Base-by-base conservation (phyloP, 306 rosid species). In the Corylus avellana region DNA sequence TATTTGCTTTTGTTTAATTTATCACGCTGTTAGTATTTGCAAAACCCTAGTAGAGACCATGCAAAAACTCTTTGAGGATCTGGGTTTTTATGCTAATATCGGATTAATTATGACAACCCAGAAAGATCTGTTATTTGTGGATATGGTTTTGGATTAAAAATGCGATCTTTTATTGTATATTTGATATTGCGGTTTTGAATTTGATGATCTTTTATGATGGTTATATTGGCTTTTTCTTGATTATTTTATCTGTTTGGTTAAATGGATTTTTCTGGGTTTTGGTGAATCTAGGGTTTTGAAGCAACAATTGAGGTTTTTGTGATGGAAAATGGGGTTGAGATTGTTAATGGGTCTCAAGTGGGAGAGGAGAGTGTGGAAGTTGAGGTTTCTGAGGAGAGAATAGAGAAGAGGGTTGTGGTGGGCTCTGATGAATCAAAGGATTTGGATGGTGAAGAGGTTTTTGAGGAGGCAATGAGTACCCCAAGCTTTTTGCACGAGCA, bases 311-410 rank as follows among this genome's bases (percentile, higher is more conserved):
- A 55, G 75, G 77, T 79, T 70, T 85, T 76, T 75, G 51, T 73
- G 70, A 88, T 92, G 97, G 98, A 89, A 76, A 82, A 85, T 84
- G 88, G 85, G 78, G 87, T 72, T 74, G 88, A 72, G 67, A 69
- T 77, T 84, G 75, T 79, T 54, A 77, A 73, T 72, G 89, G 81
- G 66, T 78, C 80, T 79, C 75, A 79, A 27, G 75, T 44, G 83
- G 88, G 57, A 39, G 90, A 87, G 78, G 79, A 85, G 79, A 80
- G 68, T 79, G 84, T 58, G 75, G 88, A 48, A 6, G 80, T 42
- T 69, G 89, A 78, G 77, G 85, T 82, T 74, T 73, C 82, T 9
- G 78, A 49, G 69, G 92, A 80, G 79, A 74, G 73, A 55, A 35
- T 51, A 8, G 79, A 70, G 74, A 84, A 79, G 71, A 78, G n/a